phyloP scores from a whole-genome alignment of 2,329 filamentous ascomycete genomes.

The Diplodia corticola region DNA sequence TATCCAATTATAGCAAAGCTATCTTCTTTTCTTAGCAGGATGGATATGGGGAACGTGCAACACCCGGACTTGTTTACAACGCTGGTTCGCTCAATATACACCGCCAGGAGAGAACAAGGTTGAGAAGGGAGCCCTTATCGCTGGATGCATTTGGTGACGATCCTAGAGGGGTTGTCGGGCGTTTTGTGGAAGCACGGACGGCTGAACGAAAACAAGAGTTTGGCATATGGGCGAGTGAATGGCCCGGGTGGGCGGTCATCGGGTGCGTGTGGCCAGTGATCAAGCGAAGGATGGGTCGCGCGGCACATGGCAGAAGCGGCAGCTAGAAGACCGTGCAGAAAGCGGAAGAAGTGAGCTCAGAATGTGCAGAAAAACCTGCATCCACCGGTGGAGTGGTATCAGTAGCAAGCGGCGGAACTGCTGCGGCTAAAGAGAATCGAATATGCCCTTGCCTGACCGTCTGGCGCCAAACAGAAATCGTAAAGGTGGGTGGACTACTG shows the following conservation, averaged over 20 bases:
- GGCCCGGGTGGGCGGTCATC: background rate
- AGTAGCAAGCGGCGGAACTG: background rate
- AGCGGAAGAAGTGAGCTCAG: background rate
- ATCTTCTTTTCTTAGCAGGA: too few relatives aligned
- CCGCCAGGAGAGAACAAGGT: too few relatives aligned
- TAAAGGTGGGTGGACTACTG: too few relatives aligned
- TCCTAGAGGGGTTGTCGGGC: too few relatives aligned
- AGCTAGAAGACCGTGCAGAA: background rate
- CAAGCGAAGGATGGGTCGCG: background rate
- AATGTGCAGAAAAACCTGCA: background rate
- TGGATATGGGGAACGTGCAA: too few relatives aligned
- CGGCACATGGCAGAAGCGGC: background rate
- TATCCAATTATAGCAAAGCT: too few relatives aligned
- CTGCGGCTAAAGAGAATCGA: background rate
- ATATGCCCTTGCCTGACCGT: background rate
- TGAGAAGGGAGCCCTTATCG: too few relatives aligned
- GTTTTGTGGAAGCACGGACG: background rate
- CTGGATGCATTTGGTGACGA: too few relatives aligned
- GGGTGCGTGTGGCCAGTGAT: background rate
- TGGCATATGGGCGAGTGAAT: background rate
- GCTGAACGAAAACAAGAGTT: too few relatives aligned
- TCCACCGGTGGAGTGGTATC: background rate
- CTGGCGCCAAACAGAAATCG: background rate
- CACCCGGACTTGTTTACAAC: too few relatives aligned
- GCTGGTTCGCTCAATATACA: too few relatives aligned